Base-by-base conservation (phyloP, 768 basidiomycete genomes). In the Mycena filopes region DNA sequence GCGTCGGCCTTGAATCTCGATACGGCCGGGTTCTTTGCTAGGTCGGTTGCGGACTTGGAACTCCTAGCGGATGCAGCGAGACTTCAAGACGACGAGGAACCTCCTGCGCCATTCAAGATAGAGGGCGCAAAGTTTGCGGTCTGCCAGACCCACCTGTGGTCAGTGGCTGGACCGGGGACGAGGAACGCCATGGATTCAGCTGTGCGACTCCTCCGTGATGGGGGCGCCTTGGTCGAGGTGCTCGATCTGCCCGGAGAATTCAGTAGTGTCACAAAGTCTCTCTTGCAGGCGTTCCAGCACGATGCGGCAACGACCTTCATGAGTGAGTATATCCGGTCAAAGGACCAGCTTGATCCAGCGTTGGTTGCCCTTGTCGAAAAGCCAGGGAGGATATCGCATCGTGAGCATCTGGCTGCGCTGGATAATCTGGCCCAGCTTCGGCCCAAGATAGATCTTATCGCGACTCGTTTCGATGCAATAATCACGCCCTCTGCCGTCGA, bases 91-190 rank as follows among this genome's bases (percentile, higher is more conserved):
- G 70, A 70, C 41, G 58, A 65, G 28, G 49, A 28, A 6, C 50
- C 49, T 7, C 4, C 15, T 7, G 46, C 31, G 9, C 47, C 42
- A 11, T 70, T 67, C 53, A 47, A 33, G 16, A 18, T 70, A 26
- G 25, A 26, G 20, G 66, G 70, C 25, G 63, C 60, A 2, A 60
- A 49, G 23, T 67, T 70, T 51, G 69, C 63, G 0, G 43, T 62
- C 21, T 70, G 69, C 59, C 56, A 68, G 33, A 70, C 70, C 5
- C 59, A 68, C 16, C 47, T 70, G 13, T 70, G 70, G 70, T 36
- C 63, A 4, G 16, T 63, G 31, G 70, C 29, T 10, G 70, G 70
- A 13, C 62, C 50, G 11, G 70, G 70, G 26, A 70, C 70, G 4
- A 43, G 13, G 9, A 54, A 66, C 46, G 70, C 70, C 21, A 47